A percentile compares a stretch with the other conserved stretches of the same genome.
Conservation (phyloP, 2,329 filamentous ascomycete genomes). For the Chalaropsis ovoidea region DNA sequence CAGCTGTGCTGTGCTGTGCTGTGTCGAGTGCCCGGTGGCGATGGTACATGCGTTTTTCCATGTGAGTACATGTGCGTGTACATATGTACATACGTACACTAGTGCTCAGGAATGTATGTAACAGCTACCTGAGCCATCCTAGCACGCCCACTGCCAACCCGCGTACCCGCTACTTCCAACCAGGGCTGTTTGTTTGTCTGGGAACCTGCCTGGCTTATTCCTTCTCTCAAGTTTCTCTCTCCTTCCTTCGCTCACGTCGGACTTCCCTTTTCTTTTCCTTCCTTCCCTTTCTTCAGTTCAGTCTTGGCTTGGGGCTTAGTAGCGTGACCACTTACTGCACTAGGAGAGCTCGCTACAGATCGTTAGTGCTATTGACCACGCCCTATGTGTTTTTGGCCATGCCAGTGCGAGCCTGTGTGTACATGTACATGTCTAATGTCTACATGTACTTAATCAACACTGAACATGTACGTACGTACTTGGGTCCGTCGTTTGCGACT, state of each 20-base stretch:
- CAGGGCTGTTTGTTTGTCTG: too few relatives aligned
- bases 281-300: conserved; percentile 4
- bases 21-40: too few relatives aligned
- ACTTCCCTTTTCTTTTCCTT: neutral
- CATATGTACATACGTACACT: too few relatives aligned
- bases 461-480: neutral
- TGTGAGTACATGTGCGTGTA: neutral
- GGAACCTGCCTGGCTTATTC: neutral
- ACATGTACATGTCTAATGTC: too few relatives aligned
- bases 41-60: too few relatives aligned
- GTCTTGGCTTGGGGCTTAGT: neutral
- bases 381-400: too few relatives aligned
- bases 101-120: neutral
- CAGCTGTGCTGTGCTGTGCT: neutral
- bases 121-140: neutral
- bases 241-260: neutral
- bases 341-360: neutral
- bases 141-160: neutral
- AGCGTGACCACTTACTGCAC: conserved; percentile 9
- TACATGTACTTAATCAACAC: too few relatives aligned
- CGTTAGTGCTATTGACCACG: neutral
- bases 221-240: neutral
- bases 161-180: too few relatives aligned
- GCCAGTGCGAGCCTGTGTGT: too few relatives aligned
- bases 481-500: too few relatives aligned